Evolutionary conservation across 116 monocot species (phyloP).

Genomic region (Dioscorea cayenensis): DNA sequence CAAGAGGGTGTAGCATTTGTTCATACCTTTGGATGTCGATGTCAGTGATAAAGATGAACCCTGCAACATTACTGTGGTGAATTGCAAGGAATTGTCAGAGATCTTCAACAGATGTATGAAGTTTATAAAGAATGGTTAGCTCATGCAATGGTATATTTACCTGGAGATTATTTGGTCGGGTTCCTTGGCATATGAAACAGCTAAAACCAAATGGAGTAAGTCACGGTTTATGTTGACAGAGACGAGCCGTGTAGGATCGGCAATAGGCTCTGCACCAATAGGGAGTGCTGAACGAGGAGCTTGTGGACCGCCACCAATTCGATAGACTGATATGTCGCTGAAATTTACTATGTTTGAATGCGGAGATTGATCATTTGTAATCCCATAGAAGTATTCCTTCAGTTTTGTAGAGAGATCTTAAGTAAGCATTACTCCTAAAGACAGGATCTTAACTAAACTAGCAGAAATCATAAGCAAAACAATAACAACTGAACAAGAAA

Average conservation of each 20-base stretch:
- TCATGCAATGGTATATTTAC: constrained; percentile 22
- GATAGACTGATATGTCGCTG: constrained; percentile 71
- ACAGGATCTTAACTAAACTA: no score
- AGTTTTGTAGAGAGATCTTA: not conserved
- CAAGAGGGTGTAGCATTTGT: not conserved
- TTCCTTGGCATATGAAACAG: constrained; percentile 97
- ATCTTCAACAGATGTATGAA: not conserved
- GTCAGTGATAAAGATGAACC: constrained; percentile 85
- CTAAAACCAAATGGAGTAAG: constrained; percentile 78
- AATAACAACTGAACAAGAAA: not conserved
- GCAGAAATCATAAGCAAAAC: no score
- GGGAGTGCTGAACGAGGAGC: constrained; percentile 92
- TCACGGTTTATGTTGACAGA: constrained; percentile 78
- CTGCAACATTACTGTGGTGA: constrained; percentile 84
- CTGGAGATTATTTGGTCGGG: constrained; percentile 87
- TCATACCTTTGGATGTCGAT: constrained; percentile 85
- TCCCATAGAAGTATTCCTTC: constrained; percentile 96
- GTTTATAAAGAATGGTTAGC: not conserved
- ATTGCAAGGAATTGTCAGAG: constrained; percentile 12
- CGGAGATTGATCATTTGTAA: constrained; percentile 76
- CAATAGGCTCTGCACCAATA: constrained; percentile 93
- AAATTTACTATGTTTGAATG: constrained; percentile 91
- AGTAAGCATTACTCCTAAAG: not conserved
- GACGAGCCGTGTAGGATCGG: constrained; percentile 76
- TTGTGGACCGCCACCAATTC: constrained; percentile 90